phyloP scores from a whole-genome alignment of 768 basidiomycete genomes.

The Boletellus emodensis region DNA sequence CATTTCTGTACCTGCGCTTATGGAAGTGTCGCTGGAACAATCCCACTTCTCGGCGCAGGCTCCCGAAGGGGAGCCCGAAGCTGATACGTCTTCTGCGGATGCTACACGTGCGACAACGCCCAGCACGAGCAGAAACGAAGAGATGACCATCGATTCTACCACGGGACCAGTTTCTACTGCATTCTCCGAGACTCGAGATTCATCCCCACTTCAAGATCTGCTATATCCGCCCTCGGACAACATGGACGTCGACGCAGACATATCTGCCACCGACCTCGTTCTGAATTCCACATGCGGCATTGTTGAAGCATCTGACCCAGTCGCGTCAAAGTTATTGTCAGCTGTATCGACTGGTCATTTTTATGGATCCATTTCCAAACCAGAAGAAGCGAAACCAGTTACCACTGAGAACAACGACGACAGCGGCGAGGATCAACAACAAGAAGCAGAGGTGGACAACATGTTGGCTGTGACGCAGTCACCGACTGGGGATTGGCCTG shows the following conservation, averaged over 20 bases:
- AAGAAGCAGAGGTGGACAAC: slow-evolving; percentile 30
- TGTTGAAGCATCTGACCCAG: not conserved
- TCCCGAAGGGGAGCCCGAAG: slow-evolving; percentile 10
- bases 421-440: slow-evolving; percentile 25
- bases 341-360: slow-evolving; percentile 20
- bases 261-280: not conserved
- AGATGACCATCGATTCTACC: slow-evolving; percentile 7
- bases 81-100: slow-evolving; percentile 12
- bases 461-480: slow-evolving; percentile 26
- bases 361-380: slow-evolving; percentile 13
- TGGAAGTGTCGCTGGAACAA: slow-evolving; percentile 1
- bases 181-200: slow-evolving; percentile 11
- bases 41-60: not conserved
- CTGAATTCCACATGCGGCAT: not conserved
- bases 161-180: slow-evolving; percentile 5
- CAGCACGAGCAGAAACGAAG: slow-evolving; percentile 13
- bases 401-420: slow-evolving; percentile 23
- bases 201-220: slow-evolving; percentile 12
- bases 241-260: slow-evolving; percentile 27
- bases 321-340: slow-evolving; percentile 6
- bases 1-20: not conserved
- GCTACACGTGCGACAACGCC: slow-evolving; percentile 23
- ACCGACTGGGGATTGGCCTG: slow-evolving; percentile 9
- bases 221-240: slow-evolving; percentile 17
- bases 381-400: not conserved